These are phyloP conservation scores for Hypomyces rosellus DNA, from an alignment of 2,329 filamentous ascomycete genomes.

Conservation along the genomic window DNA sequence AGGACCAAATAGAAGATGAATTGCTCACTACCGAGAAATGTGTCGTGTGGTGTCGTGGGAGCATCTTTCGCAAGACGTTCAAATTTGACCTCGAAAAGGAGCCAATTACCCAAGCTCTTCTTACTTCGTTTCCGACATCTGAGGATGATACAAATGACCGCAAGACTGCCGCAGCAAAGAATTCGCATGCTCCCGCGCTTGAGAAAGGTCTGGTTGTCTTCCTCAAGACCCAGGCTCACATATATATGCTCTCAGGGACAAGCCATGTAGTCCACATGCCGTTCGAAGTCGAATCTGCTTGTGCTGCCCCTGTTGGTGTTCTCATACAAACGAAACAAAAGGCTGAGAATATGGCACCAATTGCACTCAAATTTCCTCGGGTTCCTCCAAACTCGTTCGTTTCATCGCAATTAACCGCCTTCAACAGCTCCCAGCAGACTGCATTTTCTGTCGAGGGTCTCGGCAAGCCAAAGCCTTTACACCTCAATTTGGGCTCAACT, in stretches of 20 bases:
- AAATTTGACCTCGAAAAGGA: constrained; percentile 84
- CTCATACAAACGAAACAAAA: constrained; percentile 76
- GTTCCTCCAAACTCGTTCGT: constrained; percentile 81
- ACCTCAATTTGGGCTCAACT: constrained; percentile 45
- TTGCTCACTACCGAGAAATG: constrained; percentile 67
- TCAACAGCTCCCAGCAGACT: constrained; percentile 44
- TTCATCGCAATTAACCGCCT: constrained; percentile 56
- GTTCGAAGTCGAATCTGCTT: constrained; percentile 86
- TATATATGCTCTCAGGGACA: constrained; percentile 83
- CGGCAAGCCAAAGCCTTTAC: constrained; percentile 49
- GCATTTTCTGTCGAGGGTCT: constrained; percentile 52
- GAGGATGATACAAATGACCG: constrained; percentile 27
- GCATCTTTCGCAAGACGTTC: constrained; percentile 78
- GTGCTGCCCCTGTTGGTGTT: constrained; percentile 74
- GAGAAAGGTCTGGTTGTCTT: constrained; percentile 80
- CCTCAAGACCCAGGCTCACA: constrained; percentile 84
- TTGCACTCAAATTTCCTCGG: constrained; percentile 50
- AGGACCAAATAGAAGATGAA: constrained; percentile 62
- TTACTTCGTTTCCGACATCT: constrained; percentile 70
- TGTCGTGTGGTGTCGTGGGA: constrained; percentile 85
- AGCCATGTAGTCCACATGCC: constrained; percentile 88
- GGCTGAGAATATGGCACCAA: constrained; percentile 41
- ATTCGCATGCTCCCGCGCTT: constrained; percentile 23
- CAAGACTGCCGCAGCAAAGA: constrained; percentile 3
- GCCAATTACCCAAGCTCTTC: constrained; percentile 73